These are phyloP conservation scores for Cercospora sp. DNA, from an alignment of 2,329 filamentous ascomycete genomes.

Conservation along the genomic window DNA sequence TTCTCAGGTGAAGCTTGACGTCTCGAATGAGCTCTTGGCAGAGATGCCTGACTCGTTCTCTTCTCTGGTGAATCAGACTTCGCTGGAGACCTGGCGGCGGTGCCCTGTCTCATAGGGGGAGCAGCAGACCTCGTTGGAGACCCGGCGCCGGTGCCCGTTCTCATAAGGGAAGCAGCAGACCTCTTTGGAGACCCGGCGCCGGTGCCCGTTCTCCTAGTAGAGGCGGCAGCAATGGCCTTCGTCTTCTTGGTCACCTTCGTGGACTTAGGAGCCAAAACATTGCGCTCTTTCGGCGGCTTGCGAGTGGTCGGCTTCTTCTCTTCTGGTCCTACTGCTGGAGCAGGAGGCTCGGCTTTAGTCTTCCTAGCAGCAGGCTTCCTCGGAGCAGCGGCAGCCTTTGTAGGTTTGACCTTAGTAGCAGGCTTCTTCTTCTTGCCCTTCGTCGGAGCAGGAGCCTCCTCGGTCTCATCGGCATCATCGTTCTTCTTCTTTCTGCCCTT, in stretches of 20 bases:
- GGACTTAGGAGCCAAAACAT: neutral
- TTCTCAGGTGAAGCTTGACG: neutral
- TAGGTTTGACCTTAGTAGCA: neutral
- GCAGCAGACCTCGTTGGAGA: too few species aligned
- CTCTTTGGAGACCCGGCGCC: too few species aligned
- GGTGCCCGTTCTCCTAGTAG: neutral
- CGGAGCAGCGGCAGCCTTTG: neutral
- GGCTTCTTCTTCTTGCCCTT: neutral
- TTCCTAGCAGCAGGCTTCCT: neutral
- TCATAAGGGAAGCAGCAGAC: neutral
- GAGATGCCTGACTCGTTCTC: neutral
- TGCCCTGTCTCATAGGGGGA: too few species aligned
- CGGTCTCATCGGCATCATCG: neutral
- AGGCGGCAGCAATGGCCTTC: neutral
- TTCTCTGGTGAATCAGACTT: constrained; percentile 3
- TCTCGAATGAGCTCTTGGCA: neutral
- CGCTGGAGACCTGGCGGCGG: neutral
- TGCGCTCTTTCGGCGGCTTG: neutral
- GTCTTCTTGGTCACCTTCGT: constrained; percentile 1
- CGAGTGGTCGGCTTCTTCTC: neutral
- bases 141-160: neutral
- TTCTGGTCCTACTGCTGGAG: neutral
- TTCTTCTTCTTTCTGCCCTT: neutral
- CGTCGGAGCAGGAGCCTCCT: neutral
- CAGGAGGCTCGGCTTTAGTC: neutral